Base-by-base conservation (phyloP, 257 asterid genomes). In the Craterostigma plantagineum region DNA sequence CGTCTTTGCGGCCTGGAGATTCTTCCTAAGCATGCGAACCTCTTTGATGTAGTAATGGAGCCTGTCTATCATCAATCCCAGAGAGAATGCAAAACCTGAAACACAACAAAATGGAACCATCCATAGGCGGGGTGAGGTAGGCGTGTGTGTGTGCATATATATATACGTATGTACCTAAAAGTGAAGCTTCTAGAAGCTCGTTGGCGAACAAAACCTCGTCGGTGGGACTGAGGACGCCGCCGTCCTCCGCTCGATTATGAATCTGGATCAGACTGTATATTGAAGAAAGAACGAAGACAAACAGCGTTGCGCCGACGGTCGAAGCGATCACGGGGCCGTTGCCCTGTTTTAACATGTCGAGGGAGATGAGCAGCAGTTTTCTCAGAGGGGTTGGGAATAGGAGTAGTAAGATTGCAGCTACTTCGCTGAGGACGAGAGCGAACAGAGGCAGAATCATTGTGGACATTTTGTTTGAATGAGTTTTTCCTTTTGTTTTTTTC, bases 11-110 rank as follows among this genome's bases (percentile, higher is more conserved):
- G 91, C 81, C 52, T 75, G 92, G 72, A 65, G 56, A 49, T 69
- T 77, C 72, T 65, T 85, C 40, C 96, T 69, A 37, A 85, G 73
- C 63, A 70, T 52, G 11, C 87, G 90, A 7, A 85, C 92, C 76
- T 85, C 96, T 48, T 80, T 76, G 44, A 85, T 77, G 73, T 81
- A 85, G 38, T 85, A 76, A 67, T 81, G 96, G 60, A 81, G 67
- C 58, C 85, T 69, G 60, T 77, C 92, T 10, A 85, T 73, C 84
- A 77, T 77, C 69, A 77, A 55, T 3, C 67, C 77, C 44, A 77
- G 69, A 61, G 73, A 76, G 10, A 76, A 63, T 17, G 68, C 58
- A 49, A 69, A 73, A 41, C 90, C 90, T 76, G 64, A 34, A 9
- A 7, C 5, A 9, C 43, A 9, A 38, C 46, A 27, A 14, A 42